Evolutionary conservation across 106 monocot genomes (phyloP), one percentile per base, ranked within the genome.

Genomic region (Dendrobium nobile): DNA sequence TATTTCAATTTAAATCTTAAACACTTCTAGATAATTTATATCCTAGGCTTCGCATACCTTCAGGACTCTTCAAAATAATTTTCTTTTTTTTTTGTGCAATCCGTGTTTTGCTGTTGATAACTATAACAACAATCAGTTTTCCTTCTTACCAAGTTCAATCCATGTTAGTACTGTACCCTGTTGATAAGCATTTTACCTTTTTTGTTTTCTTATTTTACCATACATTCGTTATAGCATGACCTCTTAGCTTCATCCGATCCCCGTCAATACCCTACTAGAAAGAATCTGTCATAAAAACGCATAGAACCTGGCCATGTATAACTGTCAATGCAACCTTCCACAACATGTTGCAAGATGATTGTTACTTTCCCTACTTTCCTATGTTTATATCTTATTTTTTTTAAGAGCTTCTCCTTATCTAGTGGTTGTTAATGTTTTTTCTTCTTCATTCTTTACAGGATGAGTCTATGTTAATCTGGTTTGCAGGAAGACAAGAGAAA

Each of bases 401-500:
- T n/a, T 1, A 20, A 79, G 4, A 16, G n/a, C 28, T 75, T 54
- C 17, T 19, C 16, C 67, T 77, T 45, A 42, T 47, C 15, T 31
- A 26, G 37, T 19, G 10, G 15, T 73, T 17, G 55, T 22, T 73
- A 73, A 73, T 72, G 54, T 7, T 16, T n/a, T 78, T 83, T 26
- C 11, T 79, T 28, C 9, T 45, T 3, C 11, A 44, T 31, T 58
- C 47, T 77, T 85, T 83, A 44, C 87, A 92, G 92, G 92, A 92
- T 79, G 92, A 89, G 80, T 84, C 89, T 74, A 24, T 77, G 59
- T 48, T 92, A 33, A 86, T 89, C 72, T 92, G 92, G 92, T 92
- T 82, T 84, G 87, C 87, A 44, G 92, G 87, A 48, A 92, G 85
- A 82, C 82, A 89, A 44, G 89, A 92, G 84, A 92, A 92, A 54